Evolutionary conservation across 306 rosid genomes (phyloP).

Genomic region (Cucumis cinereus): DNA sequence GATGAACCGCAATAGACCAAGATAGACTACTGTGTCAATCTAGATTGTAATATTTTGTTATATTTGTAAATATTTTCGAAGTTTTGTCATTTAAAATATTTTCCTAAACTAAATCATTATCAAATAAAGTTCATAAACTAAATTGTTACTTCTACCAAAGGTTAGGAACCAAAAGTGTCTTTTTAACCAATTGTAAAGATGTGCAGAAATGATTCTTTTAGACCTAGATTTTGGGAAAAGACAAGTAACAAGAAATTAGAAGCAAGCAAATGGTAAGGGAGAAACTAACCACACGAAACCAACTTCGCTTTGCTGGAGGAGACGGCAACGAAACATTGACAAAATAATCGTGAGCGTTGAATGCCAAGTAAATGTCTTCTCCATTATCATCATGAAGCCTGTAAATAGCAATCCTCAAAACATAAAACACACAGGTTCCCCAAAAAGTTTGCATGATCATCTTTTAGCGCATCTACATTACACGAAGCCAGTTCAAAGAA

Average conservation of each 20-base stretch:
- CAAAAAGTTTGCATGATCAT: not conserved
- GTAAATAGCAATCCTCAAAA: not conserved
- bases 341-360: constrained; percentile 67
- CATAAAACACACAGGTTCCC: not conserved
- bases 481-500: not conserved
- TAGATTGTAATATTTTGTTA: no score
- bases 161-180: no score
- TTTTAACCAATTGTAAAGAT: no score
- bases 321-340: constrained; percentile 40
- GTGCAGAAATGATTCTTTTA: not conserved
- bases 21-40: no score
- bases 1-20: no score
- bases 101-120: no score
- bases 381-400: constrained; percentile 72
- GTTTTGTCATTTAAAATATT: no score
- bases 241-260: not conserved
- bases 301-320: constrained; percentile 45
- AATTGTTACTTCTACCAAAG: no score
- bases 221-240: not conserved
- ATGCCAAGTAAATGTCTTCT: constrained; percentile 76
- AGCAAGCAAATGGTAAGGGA: not conserved
- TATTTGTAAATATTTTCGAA: no score
- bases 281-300: constrained; percentile 87
- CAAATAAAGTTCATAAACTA: no score
- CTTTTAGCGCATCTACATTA: no score